phyloP scores from a whole-genome alignment of 768 basidiomycete genomes.

The Russula vinacea region DNA sequence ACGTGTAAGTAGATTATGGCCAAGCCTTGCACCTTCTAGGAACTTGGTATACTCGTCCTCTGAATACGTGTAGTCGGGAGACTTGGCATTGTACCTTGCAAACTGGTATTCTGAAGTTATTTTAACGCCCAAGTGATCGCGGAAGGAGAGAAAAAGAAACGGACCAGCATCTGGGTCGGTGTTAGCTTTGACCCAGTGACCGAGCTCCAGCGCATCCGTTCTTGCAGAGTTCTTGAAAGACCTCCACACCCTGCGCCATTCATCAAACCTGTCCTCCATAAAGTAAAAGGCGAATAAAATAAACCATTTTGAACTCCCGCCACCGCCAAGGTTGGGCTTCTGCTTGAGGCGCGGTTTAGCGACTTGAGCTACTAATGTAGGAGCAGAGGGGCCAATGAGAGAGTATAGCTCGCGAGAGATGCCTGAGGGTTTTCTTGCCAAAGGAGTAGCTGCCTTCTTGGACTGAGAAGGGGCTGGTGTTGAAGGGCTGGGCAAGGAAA shows the following conservation, averaged over 20 bases:
- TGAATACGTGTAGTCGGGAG: conserved; percentile 66
- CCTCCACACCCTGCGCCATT: conserved; percentile 63
- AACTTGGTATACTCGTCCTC: conserved; percentile 84
- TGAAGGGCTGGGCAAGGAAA: conserved; percentile 52
- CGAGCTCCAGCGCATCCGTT: conserved; percentile 61
- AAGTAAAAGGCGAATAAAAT: conserved; percentile 8
- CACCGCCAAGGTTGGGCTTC: conserved; percentile 69
- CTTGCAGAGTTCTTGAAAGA: conserved; percentile 72
- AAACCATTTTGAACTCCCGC: conserved; percentile 70
- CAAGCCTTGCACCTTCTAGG: conserved; percentile 57
- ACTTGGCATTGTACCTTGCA: conserved; percentile 74
- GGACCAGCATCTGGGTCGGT: conserved; percentile 55
- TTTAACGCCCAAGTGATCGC: neutral
- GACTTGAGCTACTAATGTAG: conserved; percentile 75
- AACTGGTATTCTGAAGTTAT: conserved; percentile 65
- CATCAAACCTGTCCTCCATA: neutral
- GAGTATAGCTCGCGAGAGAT: conserved; percentile 91
- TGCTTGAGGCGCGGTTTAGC: conserved; percentile 84
- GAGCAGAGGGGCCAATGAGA: conserved; percentile 91
- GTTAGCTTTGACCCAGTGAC: conserved; percentile 78
- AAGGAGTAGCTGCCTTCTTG: conserved; percentile 40
- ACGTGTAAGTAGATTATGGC: neutral
- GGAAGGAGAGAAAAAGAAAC: conserved; percentile 29
- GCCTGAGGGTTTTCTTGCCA: conserved; percentile 73
- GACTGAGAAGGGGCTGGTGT: conserved; percentile 46